phyloP scores from a whole-genome alignment of 768 basidiomycete species.

The Kwoniella mangroviensis region DNA sequence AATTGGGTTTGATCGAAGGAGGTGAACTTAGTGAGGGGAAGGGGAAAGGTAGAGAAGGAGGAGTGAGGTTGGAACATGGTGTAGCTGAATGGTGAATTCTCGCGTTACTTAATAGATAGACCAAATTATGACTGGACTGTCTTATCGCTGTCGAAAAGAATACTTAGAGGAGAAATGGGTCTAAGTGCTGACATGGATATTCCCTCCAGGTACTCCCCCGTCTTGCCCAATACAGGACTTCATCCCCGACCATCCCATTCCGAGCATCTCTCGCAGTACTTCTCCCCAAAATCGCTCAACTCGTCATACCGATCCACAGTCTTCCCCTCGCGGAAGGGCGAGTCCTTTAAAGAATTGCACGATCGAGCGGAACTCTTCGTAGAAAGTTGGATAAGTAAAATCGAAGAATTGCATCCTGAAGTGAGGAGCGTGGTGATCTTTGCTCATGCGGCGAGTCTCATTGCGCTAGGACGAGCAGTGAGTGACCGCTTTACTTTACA shows the following conservation, averaged over 20 bases:
- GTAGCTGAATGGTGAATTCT: constrained; percentile 53
- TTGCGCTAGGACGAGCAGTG: constrained; percentile 56
- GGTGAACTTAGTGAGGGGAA: neutral
- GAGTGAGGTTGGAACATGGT: constrained; percentile 54
- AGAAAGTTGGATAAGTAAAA: constrained; percentile 43
- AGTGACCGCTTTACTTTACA: constrained; percentile 13
- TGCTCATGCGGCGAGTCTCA: constrained; percentile 57
- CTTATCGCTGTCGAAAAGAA: too few relatives aligned
- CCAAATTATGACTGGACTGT: too few relatives aligned
- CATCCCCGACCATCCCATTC: constrained; percentile 53
- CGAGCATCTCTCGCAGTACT: constrained; percentile 31
- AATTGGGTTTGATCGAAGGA: constrained; percentile 21
- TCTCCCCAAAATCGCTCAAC: constrained; percentile 41
- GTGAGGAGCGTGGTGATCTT: constrained; percentile 53
- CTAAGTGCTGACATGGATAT: neutral
- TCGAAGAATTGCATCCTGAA: constrained; percentile 46
- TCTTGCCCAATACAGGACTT: constrained; percentile 46
- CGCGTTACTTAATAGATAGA: too few relatives aligned
- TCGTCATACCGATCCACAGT: constrained; percentile 47
- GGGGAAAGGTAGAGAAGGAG: neutral
- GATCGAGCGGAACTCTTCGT: constrained; percentile 46
- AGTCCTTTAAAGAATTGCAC: constrained; percentile 50
- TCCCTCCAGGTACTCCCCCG: constrained; percentile 54
- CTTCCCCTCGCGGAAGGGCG: constrained; percentile 53
- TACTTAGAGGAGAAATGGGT: too few relatives aligned